Percentiles rank a stretch among this genome's conserved stretches.
Evolutionary conservation across 768 basidiomycete genomes (phyloP).

Genomic region (Dendrothele bispora): DNA sequence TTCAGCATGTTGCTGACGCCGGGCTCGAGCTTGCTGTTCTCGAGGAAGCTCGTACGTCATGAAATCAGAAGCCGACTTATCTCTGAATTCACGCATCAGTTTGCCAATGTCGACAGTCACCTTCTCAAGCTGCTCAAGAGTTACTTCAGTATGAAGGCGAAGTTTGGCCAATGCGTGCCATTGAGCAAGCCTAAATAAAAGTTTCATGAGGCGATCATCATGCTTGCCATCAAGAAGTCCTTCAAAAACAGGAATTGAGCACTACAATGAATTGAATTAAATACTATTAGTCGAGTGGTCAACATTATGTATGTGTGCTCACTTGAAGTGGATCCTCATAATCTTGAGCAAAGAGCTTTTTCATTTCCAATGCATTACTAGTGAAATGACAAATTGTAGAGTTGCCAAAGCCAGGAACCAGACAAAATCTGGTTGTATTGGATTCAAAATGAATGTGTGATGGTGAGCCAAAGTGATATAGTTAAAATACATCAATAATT

Average conservation of each 20-base stretch:
- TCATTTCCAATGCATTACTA: slow-evolving; percentile 25
- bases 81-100: slow-evolving; percentile 5
- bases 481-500: not conserved
- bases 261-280: too few relatives aligned
- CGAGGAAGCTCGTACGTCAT: slow-evolving; percentile 4
- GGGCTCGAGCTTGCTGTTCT: slow-evolving; percentile 8
- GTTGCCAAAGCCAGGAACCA: slow-evolving; percentile 18
- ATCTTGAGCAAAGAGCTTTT: slow-evolving; percentile 28
- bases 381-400: slow-evolving; percentile 28
- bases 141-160: slow-evolving; percentile 27
- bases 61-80: not conserved
- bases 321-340: slow-evolving; percentile 32
- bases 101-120: slow-evolving; percentile 1
- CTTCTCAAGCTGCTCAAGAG: slow-evolving; percentile 17
- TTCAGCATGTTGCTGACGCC: slow-evolving; percentile 1
- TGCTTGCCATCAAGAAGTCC: slow-evolving; percentile 22
- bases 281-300: too few relatives aligned
- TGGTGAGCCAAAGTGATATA: too few relatives aligned
- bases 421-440: slow-evolving; percentile 13
- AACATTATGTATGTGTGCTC: not conserved
- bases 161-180: slow-evolving; percentile 38
- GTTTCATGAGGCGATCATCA: slow-evolving; percentile 3
- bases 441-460: not conserved
- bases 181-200: slow-evolving; percentile 23
- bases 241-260: slow-evolving; percentile 33